phyloP scores from a whole-genome alignment of 768 basidiomycete genomes.

The Boletellus ananas region DNA sequence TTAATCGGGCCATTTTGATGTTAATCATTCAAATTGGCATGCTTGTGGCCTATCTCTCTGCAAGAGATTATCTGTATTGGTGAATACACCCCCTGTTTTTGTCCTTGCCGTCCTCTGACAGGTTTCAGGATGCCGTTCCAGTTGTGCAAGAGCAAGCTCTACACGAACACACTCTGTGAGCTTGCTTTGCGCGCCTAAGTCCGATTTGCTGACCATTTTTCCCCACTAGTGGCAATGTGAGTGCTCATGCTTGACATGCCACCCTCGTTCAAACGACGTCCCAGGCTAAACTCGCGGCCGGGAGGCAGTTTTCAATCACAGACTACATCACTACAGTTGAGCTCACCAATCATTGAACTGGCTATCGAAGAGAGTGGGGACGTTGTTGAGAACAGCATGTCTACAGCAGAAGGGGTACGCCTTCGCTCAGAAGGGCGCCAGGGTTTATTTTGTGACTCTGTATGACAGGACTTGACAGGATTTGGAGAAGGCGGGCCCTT shows the following conservation, averaged over 20 bases:
- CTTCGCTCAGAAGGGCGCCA: not conserved
- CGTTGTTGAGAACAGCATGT: not conserved
- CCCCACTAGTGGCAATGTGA: conserved; percentile 15
- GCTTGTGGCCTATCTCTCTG: conserved; percentile 13
- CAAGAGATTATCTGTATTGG: conserved; percentile 16
- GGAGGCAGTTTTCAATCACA: conserved; percentile 2
- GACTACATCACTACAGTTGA: conserved; percentile 5
- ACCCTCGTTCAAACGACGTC: not conserved
- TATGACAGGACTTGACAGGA: conserved; percentile 10
- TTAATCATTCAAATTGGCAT: conserved; percentile 17
- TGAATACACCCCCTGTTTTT: not conserved
- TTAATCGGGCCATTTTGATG: conserved; percentile 20
- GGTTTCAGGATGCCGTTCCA: conserved; percentile 19
- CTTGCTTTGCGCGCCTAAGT: not conserved
- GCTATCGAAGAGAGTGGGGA: not conserved
- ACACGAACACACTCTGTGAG: conserved; percentile 21
- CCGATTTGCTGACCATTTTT: not conserved
- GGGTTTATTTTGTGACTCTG: not conserved
- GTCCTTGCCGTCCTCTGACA: not conserved
- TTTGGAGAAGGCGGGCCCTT: not conserved
- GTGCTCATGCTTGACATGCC: not conserved
- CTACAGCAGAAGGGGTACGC: conserved; percentile 4
- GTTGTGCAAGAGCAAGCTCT: conserved; percentile 23
- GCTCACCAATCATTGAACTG: conserved; percentile 7
- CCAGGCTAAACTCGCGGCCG: conserved; percentile 13